Evolutionary conservation across 2,329 filamentous ascomycete species (phyloP).

Genomic region (Alternaria tenuissima): DNA sequence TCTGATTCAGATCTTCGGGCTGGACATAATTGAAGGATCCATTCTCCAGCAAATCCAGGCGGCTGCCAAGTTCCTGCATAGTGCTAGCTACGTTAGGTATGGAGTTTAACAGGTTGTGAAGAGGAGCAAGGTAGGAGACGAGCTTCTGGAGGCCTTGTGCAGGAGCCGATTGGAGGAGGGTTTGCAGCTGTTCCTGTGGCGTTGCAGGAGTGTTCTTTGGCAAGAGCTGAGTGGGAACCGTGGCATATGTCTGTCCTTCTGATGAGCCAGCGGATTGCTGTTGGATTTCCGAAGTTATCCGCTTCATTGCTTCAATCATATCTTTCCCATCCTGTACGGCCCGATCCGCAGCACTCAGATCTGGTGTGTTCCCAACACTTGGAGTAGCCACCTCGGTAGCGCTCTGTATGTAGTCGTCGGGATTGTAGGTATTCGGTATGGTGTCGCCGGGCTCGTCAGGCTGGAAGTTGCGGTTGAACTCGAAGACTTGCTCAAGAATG

Average conservation of each 20-base stretch:
- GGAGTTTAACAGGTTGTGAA: constrained; percentile 49
- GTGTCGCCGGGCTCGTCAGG: constrained; percentile 46
- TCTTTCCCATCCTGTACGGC: constrained; percentile 48
- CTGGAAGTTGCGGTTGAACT: constrained; percentile 44
- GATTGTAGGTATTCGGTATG: constrained; percentile 47
- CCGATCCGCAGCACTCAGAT: constrained; percentile 46
- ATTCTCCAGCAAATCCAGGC: constrained; percentile 74
- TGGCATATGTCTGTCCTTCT: constrained; percentile 24
- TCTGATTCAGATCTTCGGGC: constrained; percentile 75
- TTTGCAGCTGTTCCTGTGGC: constrained; percentile 44
- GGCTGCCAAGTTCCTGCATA: constrained; percentile 68
- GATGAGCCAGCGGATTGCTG: constrained; percentile 27
- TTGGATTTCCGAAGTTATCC: constrained; percentile 35
- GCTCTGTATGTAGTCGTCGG: constrained; percentile 54
- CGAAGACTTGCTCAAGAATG: constrained; percentile 36
- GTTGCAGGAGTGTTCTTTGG: constrained; percentile 33
- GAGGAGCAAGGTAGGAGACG: constrained; percentile 44
- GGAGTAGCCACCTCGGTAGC: constrained; percentile 60
- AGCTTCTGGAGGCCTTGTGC: constrained; percentile 47
- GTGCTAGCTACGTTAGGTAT: constrained; percentile 55
- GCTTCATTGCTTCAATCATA: constrained; percentile 42
- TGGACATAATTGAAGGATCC: constrained; percentile 71
- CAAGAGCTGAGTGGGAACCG: constrained; percentile 33
- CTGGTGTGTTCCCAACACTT: constrained; percentile 54
- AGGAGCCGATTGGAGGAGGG: constrained; percentile 40